phyloP scores from a whole-genome alignment of 208 protist genomes.

The Trypanosoma avium region DNA sequence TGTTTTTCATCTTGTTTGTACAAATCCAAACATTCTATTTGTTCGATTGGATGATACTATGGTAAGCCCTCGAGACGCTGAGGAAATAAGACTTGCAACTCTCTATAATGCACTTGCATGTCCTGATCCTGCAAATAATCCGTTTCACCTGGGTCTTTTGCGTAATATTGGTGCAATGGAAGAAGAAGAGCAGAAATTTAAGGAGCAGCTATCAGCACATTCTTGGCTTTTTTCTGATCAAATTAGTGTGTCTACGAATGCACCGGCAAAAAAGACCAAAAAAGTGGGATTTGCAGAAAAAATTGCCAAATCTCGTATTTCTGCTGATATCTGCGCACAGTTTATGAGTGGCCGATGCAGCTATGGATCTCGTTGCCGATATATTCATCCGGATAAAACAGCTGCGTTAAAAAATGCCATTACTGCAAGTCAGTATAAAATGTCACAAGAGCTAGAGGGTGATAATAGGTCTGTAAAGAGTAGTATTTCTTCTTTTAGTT shows the following conservation, averaged over 20 bases:
- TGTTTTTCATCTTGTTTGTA: constrained; percentile 64
- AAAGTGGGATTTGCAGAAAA: constrained; percentile 25
- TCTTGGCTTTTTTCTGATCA: constrained; percentile 51
- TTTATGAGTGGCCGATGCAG: constrained; percentile 31
- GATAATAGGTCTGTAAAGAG: constrained; percentile 16
- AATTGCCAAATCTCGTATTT: constrained; percentile 18
- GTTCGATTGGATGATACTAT: constrained; percentile 67
- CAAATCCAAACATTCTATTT: constrained; percentile 79
- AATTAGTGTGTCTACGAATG: neutral
- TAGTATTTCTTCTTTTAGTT: neutral
- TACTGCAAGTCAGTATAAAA: constrained; percentile 21
- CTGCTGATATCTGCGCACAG: constrained; percentile 36
- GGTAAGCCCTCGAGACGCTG: constrained; percentile 40
- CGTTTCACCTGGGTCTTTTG: constrained; percentile 75
- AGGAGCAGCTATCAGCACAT: constrained; percentile 51
- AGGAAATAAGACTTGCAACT: constrained; percentile 60
- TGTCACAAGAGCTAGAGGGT: constrained; percentile 6
- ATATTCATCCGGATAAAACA: constrained; percentile 38
- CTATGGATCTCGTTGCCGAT: constrained; percentile 39
- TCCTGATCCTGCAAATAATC: constrained; percentile 74
- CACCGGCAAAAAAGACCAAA: constrained; percentile 16
- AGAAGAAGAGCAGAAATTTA: constrained; percentile 65
- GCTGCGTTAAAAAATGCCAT: constrained; percentile 30
- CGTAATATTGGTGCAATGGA: constrained; percentile 72
- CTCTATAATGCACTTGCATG: constrained; percentile 69